Base-by-base conservation (phyloP, 306 rosid genomes). In the Dalbergia cultrata region DNA sequence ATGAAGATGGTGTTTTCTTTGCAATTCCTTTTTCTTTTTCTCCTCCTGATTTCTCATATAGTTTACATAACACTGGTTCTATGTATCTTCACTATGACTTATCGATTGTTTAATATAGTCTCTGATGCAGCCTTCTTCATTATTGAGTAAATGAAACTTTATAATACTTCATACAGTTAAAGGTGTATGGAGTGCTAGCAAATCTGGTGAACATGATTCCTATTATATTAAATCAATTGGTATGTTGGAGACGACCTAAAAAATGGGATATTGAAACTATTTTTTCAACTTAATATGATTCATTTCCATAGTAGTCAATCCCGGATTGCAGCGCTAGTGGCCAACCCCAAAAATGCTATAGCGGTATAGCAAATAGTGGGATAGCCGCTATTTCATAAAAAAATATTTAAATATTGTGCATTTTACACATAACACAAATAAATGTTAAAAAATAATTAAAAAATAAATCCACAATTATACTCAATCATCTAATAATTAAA, bases 131-230 rank as follows among this genome's bases (percentile, higher is more conserved):
- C 60, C 60, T 67, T 75, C 35, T 65, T 50, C 53, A 41, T 73
- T 65, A 56, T 60, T 33, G 19, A 74, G 63, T 68, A 59, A 56
- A 53, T 60, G 14, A 13, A 65, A 67, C 63, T 34, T 54, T 10
- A 43, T 53, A 58, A n/a, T 50, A 82, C 34, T 44, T 67, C 14
- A 67, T 58, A 10, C 47, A 18, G 31, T 59, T 67, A 44, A 67
- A 71, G 82, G 13, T 54, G 37, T 53, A 57, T 65, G 12, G n/a
- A 52, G 26, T 49, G n/a, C 12, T 37, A 58, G 22, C 43, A 63
- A 54, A 70, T 69, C 35, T 62, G 69, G 49, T 64, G 80, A 67
- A 52, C 74, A 37, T 57, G 70, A 57, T 57, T 75, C 59, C 18
- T 64, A 12, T 5, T 37, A 4, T 37, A 37, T 49, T 63, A 45